Percentiles rank a stretch among this genome's conserved stretches.
These are phyloP conservation scores for Candida nonsorbophila DNA, from an alignment of 805 yeast genomes.

Conservation along the genomic window DNA sequence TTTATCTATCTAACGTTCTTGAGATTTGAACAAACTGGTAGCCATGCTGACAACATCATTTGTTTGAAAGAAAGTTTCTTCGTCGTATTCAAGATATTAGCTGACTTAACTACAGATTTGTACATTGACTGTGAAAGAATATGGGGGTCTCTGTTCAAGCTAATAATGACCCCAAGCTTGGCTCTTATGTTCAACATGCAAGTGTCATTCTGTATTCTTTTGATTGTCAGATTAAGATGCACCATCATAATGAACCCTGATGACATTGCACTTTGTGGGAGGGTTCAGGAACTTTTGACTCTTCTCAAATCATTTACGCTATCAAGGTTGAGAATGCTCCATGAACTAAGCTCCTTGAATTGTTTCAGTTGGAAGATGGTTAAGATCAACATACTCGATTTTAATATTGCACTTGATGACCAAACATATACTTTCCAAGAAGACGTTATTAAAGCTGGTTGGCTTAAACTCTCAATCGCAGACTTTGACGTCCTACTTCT, in stretches of 20 bases:
- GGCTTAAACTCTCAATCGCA: too few species aligned
- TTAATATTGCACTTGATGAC: too few species aligned
- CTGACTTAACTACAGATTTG: constrained; percentile 1
- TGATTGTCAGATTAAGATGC: constrained; percentile 5
- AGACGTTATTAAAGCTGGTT: too few species aligned
- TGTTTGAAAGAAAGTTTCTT: constrained; percentile 2
- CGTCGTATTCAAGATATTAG: constrained; percentile 1
- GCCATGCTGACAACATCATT: background rate
- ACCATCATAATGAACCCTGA: background rate
- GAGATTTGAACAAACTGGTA: constrained; percentile 2
- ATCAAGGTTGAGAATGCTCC: too few species aligned
- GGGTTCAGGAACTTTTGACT: too few species aligned
- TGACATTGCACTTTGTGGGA: background rate
- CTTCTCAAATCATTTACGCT: too few species aligned
- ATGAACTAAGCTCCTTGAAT: too few species aligned
- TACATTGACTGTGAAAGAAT: background rate
- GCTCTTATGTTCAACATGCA: constrained; percentile 2
- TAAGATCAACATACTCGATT: too few species aligned
- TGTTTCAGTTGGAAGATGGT: too few species aligned
- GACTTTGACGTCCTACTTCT: too few species aligned
- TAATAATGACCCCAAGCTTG: constrained; percentile 4
- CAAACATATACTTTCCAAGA: too few species aligned
- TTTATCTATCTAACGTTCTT: constrained; percentile 2
- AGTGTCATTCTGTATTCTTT: background rate
- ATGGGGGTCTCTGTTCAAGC: constrained; percentile 4